Percentiles rank a stretch among this genome's conserved stretches.
These are phyloP conservation scores for Solanum paucissectum DNA, from an alignment of 257 asterid genomes.

Conservation along the genomic window DNA sequence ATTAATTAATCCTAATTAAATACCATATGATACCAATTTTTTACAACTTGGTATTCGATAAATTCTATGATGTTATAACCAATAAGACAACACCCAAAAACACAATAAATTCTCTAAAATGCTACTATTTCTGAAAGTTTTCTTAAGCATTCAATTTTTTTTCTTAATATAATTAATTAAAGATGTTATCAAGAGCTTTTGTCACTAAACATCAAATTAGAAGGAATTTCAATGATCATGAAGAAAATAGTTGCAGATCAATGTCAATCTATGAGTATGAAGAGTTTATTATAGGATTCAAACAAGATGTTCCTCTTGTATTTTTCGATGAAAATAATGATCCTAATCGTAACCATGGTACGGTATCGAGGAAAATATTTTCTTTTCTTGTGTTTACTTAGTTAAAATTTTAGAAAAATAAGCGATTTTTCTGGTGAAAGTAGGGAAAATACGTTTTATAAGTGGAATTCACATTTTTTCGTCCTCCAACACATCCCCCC, in stretches of 20 bases:
- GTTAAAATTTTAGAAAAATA: background rate
- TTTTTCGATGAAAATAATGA: slow-evolving; percentile 1
- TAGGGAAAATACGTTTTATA: background rate
- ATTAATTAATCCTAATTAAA: background rate
- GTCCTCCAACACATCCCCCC: background rate
- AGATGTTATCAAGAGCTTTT: slow-evolving; percentile 40
- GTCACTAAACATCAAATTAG: slow-evolving; percentile 16
- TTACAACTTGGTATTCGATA: background rate
- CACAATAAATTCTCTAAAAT: background rate
- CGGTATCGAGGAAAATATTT: background rate
- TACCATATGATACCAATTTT: background rate
- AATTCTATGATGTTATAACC: background rate
- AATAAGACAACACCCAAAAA: background rate
- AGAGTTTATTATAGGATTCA: slow-evolving; percentile 27
- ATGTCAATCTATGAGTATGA: slow-evolving; percentile 32
- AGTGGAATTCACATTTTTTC: background rate
- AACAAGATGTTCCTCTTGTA: slow-evolving; percentile 33
- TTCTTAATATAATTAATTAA: background rate
- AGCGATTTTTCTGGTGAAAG: background rate
- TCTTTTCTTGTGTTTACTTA: background rate
- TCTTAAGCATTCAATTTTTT: background rate
- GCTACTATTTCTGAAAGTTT: background rate
- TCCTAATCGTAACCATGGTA: background rate
- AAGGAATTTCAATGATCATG: slow-evolving; percentile 8
- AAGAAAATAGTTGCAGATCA: slow-evolving; percentile 27